A percentile compares a stretch with the other conserved stretches of the same genome.
Conservation (phyloP, 805 yeast genomes). For the Zygoascus ofunaensis region DNA sequence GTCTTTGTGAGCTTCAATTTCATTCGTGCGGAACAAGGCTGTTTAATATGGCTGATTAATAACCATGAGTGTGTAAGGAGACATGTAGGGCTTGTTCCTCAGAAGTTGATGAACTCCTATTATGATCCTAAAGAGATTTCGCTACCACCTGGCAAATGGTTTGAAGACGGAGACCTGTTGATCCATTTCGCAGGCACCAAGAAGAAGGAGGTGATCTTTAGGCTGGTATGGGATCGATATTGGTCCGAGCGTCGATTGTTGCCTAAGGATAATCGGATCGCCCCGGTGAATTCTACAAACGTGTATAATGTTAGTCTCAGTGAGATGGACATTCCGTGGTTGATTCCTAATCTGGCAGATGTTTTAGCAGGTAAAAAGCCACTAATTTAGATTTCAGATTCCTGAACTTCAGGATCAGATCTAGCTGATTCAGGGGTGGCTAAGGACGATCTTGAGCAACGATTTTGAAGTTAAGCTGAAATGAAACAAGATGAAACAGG, state of each 20-base stretch:
- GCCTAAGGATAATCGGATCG: background rate
- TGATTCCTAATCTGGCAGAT: too few relatives aligned
- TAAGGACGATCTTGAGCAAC: too few relatives aligned
- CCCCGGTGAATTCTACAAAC: conserved; percentile 2
- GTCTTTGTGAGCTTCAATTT: conserved; percentile 7
- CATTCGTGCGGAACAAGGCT: conserved; percentile 22
- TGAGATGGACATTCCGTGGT: too few relatives aligned
- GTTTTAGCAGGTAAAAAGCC: too few relatives aligned
- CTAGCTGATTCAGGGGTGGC: too few relatives aligned
- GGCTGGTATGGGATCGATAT: conserved; percentile 1
- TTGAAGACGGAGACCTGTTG: conserved; percentile 22
- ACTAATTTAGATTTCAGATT: too few relatives aligned
- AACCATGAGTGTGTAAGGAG: conserved; percentile 16
- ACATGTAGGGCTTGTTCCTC: conserved; percentile 26
- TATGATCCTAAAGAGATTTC: conserved; percentile 9
- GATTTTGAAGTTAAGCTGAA: too few relatives aligned
- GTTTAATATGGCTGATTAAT: conserved; percentile 15
- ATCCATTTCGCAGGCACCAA: conserved; percentile 19
- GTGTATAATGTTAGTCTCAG: too few relatives aligned
- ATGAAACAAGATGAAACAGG: too few relatives aligned
- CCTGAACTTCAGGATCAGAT: too few relatives aligned
- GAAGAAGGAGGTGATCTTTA: background rate
- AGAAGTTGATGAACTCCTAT: conserved; percentile 24
- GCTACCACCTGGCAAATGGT: conserved; percentile 3
- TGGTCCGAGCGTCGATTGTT: conserved; percentile 1